These are phyloP conservation scores for Cladosporium phlei DNA, from an alignment of 2,329 filamentous ascomycete genomes.

Conservation along the genomic window DNA sequence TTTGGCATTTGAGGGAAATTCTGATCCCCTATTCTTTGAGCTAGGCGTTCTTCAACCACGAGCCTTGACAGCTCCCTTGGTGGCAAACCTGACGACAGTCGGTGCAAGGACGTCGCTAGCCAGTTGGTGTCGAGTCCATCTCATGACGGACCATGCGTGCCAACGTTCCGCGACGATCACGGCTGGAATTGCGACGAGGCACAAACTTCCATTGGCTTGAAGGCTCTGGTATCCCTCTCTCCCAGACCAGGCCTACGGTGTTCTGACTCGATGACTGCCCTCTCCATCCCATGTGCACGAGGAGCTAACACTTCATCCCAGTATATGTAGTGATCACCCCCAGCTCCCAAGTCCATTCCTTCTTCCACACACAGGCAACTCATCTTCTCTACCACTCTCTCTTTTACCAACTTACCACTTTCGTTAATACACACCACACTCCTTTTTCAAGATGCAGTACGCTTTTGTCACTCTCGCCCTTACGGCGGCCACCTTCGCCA, in stretches of 20 bases:
- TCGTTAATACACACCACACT: slow-evolving; percentile 4
- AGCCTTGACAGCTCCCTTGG: too few species aligned
- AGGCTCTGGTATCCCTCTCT: too few species aligned
- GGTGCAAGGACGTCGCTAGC: not conserved
- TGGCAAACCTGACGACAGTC: not conserved
- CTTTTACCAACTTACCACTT: slow-evolving; percentile 7
- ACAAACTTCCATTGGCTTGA: not conserved
- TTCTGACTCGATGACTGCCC: slow-evolving; percentile 4
- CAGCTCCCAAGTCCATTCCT: not conserved
- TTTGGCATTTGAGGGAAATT: too few species aligned
- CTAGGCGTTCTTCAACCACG: too few species aligned
- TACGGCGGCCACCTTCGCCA: slow-evolving; percentile 10
- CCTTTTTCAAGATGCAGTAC: slow-evolving; percentile 14
- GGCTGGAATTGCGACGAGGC: not conserved
- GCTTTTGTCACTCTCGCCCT: slow-evolving; percentile 13
- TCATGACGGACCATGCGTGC: slow-evolving; percentile 1
- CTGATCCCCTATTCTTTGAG: too few species aligned
- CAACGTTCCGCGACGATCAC: slow-evolving; percentile 2
- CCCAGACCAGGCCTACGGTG: not conserved
- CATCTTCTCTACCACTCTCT: not conserved
- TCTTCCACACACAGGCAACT: slow-evolving; percentile 7
- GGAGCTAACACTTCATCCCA: not conserved
- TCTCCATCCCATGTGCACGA: not conserved
- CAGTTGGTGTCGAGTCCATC: too few species aligned
- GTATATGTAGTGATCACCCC: slow-evolving; percentile 6